Percentiles rank a stretch among this genome's conserved stretches.
Evolutionary conservation across 2,329 filamentous ascomycete species (phyloP).

Genomic region (Diaporthe helianthi): DNA sequence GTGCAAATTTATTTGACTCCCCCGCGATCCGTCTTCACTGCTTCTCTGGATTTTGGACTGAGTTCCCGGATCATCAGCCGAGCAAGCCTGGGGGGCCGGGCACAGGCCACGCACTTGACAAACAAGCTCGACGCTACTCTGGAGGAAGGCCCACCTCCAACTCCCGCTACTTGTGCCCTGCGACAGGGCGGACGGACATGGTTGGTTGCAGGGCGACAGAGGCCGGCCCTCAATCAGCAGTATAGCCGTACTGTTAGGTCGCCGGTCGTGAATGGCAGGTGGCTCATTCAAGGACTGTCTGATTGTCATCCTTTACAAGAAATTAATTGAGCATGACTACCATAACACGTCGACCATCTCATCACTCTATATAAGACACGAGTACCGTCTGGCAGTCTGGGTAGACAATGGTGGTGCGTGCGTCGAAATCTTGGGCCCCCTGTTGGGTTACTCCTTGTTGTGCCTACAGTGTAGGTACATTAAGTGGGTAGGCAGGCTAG

Average conservation of each 20-base stretch:
- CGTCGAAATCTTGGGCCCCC: not conserved
- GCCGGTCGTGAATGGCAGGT: not conserved
- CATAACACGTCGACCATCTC: not conserved
- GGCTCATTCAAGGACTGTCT: not conserved
- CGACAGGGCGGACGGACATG: not conserved
- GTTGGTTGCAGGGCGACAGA: not conserved
- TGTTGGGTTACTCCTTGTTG: not conserved
- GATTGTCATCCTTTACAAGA: not conserved
- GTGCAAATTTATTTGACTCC: no score
- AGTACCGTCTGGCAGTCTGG: no score
- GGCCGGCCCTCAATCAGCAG: not conserved
- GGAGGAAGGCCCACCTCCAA: not conserved
- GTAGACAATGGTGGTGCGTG: slow-evolving; percentile 3
- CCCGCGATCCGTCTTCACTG: not conserved
- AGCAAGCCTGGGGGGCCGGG: slow-evolving; percentile 23
- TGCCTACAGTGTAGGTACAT: no score
- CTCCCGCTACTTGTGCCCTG: not conserved
- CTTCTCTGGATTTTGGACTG: slow-evolving; percentile 4
- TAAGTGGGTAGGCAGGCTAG: no score
- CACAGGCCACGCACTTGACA: slow-evolving; percentile 17
- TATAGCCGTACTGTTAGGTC: not conserved
- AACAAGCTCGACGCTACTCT: slow-evolving; percentile 23
- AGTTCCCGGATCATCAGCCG: slow-evolving; percentile 27
- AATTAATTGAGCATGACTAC: not conserved
- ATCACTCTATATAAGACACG: not conserved